Evolutionary conservation across 306 rosid genomes (phyloP).

Genomic region (Ceratonia siliqua): DNA sequence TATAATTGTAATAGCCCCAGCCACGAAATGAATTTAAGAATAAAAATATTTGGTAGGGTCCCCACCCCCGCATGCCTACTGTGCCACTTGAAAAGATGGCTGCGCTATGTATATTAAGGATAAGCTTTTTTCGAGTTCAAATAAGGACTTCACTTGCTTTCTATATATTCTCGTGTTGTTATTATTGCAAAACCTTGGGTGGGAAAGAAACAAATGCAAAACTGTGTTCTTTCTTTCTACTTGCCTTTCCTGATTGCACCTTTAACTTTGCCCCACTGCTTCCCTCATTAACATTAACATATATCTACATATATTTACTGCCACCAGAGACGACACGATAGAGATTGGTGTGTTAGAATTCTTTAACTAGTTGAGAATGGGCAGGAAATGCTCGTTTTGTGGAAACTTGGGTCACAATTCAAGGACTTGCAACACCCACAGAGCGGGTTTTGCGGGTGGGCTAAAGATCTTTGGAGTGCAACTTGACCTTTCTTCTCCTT

Average conservation of each 20-base stretch:
- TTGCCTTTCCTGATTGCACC: conserved; percentile 51
- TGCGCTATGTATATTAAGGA: conserved; percentile 6
- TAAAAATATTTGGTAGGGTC: no score
- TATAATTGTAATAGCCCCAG: neutral
- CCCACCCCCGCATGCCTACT: neutral
- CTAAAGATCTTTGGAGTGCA: conserved; percentile 77
- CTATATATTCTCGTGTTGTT: neutral
- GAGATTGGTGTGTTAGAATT: no score
- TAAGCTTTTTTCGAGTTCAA: neutral
- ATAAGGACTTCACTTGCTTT: neutral
- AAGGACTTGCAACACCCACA: conserved; percentile 65
- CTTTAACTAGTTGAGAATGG: conserved; percentile 47
- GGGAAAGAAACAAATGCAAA: no score
- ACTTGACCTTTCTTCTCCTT: conserved; percentile 33
- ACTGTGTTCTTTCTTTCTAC: conserved; percentile 38
- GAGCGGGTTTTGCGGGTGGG: conserved; percentile 33
- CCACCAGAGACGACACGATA: no score
- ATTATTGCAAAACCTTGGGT: conserved; percentile 41
- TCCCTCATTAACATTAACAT: neutral
- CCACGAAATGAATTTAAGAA: neutral
- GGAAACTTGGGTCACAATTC: conserved; percentile 90
- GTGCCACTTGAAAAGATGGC: conserved; percentile 20
- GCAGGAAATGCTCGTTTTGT: conserved; percentile 91
- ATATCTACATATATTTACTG: neutral
- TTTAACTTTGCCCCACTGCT: conserved; percentile 46